Base-by-base conservation (phyloP, 768 basidiomycete species). In the Pulveroboletus sp. region DNA sequence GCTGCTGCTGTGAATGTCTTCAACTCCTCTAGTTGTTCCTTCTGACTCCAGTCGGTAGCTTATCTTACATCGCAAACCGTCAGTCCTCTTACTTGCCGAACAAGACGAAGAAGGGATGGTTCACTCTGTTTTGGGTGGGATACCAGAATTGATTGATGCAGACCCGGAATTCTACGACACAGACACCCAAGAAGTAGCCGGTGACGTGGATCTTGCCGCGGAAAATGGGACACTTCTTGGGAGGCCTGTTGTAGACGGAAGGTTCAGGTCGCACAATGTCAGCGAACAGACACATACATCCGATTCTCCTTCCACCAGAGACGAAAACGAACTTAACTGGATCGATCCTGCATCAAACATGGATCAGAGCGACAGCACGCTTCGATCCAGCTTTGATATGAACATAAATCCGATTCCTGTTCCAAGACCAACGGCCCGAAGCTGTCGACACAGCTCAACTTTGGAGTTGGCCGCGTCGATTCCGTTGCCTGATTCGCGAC, bases 51-150 rank as follows among this genome's bases (percentile, higher is more conserved):
- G 2, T 38, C 17, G 51, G 1, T 61, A 95, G 93, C 73, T 93
- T 35, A 76, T 90, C 36, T 67, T 95, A 10, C 71, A 78, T 6
- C 80, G 89, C 49, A 91, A 88, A 63, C 72, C 77, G 13, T 82
- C 89, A 47, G 79, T 89, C 17, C 56, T 76, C 45, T 63, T 68
- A 23, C 68, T 95, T 17, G 75, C 82, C 46, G 72, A 78, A 45
- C 85, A 84, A 59, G 85, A 80, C 20, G 88, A 89, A 55, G 88
- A 87, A 3, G 86, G 89, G 22, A 89, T 89, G 87, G 72, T 88
- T 31, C 89, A 91, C 64, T 83, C 87, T 4, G 58, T 89, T 10
- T 71, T 91, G 16, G 84, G 79, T 38, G 71, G 76, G n/a, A 62
- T 89, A 22, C 85, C 86, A 0, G 71, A 75, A n/a, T 63, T 88